Conservation (phyloP, 2,329 filamentous ascomycete genomes). For the Chaetomiaceae sp. region DNA sequence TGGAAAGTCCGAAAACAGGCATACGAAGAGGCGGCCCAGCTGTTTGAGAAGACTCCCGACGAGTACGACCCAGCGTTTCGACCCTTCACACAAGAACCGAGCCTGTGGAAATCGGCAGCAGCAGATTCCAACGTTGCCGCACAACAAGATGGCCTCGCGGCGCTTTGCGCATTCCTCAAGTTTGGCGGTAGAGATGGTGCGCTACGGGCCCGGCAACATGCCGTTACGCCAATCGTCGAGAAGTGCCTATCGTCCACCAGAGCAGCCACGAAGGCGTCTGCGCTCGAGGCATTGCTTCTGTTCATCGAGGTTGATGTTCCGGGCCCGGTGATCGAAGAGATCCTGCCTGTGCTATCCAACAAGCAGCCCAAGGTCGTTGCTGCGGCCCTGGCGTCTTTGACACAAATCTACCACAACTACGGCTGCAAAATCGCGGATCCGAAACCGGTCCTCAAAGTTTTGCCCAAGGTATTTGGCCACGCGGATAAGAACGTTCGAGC, state of each 20-base stretch:
- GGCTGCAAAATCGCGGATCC: conserved; percentile 93
- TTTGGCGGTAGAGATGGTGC: conserved; percentile 79
- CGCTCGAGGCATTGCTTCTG: conserved; percentile 79
- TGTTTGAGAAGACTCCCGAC: conserved; percentile 78
- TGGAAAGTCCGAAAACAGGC: conserved; percentile 97
- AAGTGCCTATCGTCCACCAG: conserved; percentile 87
- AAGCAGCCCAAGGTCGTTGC: conserved; percentile 88
- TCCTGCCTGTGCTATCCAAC: conserved; percentile 75
- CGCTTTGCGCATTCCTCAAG: conserved; percentile 88
- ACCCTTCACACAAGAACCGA: conserved; percentile 79
- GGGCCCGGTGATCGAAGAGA: conserved; percentile 82
- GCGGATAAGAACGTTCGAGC: conserved; percentile 97
- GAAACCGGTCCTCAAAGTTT: conserved; percentile 80
- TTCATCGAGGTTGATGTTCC: conserved; percentile 87
- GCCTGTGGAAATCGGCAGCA: conserved; percentile 88
- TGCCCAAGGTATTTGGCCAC: conserved; percentile 91
- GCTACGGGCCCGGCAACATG: conserved; percentile 69
- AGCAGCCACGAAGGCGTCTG: conserved; percentile 80
- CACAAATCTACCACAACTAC: conserved; percentile 85
- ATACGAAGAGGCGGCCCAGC: conserved; percentile 87
- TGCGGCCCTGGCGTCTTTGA: conserved; percentile 68
- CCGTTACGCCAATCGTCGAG: conserved; percentile 76
- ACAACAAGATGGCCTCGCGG: conserved; percentile 84
- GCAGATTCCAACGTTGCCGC: conserved; percentile 95
- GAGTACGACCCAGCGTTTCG: conserved; percentile 82